Evolutionary conservation across 768 basidiomycete genomes (phyloP).

Genomic region (Trametes cingulata): DNA sequence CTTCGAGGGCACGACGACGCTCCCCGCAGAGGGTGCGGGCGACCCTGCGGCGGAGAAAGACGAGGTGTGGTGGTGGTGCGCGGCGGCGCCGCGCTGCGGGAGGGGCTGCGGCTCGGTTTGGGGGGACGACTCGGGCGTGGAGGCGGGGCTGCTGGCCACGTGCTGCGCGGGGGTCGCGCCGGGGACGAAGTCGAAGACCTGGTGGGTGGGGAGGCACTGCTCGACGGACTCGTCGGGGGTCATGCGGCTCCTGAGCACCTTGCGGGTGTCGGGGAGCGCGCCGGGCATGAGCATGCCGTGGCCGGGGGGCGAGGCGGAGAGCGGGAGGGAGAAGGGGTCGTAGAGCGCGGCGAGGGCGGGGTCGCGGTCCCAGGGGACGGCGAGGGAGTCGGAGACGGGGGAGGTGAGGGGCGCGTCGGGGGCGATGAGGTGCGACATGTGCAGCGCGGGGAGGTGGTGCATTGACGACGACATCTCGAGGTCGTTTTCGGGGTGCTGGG

Average conservation of each 20-base stretch:
- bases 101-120: conserved; percentile 34
- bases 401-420: conserved; percentile 60
- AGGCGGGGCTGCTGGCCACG: conserved; percentile 28
- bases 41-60: conserved; percentile 26
- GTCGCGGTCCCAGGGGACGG: conserved; percentile 49
- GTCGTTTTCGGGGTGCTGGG: conserved; percentile 2
- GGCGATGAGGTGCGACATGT: conserved; percentile 60
- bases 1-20: conserved; percentile 34
- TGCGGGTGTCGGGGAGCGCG: conserved; percentile 48
- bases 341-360: conserved; percentile 44
- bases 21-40: conserved; percentile 28
- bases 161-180: conserved; percentile 33
- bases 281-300: conserved; percentile 28
- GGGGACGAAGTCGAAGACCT: conserved; percentile 67
- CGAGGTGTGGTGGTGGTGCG: conserved; percentile 16
- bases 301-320: conserved; percentile 45
- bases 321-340: conserved; percentile 43
- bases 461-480: conserved; percentile 19
- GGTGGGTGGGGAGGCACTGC: conserved; percentile 65
- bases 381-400: conserved; percentile 45
- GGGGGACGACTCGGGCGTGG: conserved; percentile 29
- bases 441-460: conserved; percentile 31
- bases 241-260: conserved; percentile 53
- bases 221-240: conserved; percentile 49
- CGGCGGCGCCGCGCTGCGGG: conserved; percentile 32